phyloP scores from a whole-genome alignment of 805 yeast species.

The Candida ficus region DNA sequence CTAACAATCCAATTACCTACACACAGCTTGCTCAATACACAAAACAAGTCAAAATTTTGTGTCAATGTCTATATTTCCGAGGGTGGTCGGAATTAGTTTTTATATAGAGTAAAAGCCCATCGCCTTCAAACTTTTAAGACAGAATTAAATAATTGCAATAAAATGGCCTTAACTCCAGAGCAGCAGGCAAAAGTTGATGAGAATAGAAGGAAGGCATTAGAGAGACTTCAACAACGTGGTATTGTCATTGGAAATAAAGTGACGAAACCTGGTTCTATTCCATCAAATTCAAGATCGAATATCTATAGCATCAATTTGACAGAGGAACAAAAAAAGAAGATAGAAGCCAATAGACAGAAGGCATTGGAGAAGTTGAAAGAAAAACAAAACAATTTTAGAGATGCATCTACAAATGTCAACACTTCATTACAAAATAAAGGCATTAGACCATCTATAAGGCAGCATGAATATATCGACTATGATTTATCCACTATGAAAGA shows the following conservation, averaged over 20 bases:
- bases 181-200: constrained; percentile 40
- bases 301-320: constrained; percentile 30
- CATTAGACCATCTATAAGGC: constrained; percentile 43
- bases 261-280: constrained; percentile 12
- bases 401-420: constrained; percentile 29
- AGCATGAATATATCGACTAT: constrained; percentile 70
- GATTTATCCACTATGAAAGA: constrained; percentile 92
- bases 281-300: constrained; percentile 10
- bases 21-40: too few species aligned
- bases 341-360: constrained; percentile 48
- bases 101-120: too few species aligned
- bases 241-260: constrained; percentile 18
- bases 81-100: neutral
- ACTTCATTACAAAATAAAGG: constrained; percentile 11
- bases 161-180: constrained; percentile 23
- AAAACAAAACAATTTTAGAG: constrained; percentile 31
- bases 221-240: constrained; percentile 46
- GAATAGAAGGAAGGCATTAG: constrained; percentile 58
- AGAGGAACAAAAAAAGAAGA: constrained; percentile 42
- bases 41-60: too few species aligned
- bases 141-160: too few species aligned
- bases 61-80: neutral
- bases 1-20: too few species aligned
- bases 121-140: too few species aligned
- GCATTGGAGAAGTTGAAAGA: constrained; percentile 43